Evolutionary conservation across 2,329 filamentous ascomycete genomes (phyloP).

Genomic region (Aspergillus melleus): DNA sequence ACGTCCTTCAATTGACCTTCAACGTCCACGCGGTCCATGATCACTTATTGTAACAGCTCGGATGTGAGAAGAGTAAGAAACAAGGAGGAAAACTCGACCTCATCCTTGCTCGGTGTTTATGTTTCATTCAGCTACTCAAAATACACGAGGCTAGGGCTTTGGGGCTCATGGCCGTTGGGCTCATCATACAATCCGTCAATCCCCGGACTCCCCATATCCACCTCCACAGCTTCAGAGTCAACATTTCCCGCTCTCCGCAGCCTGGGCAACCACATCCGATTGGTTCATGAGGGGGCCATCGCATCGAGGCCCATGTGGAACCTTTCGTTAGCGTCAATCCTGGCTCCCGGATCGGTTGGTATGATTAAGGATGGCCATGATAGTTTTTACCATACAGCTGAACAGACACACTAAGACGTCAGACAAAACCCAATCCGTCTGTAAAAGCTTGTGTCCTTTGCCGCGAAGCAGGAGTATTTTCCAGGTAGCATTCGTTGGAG

Average conservation of each 20-base stretch:
- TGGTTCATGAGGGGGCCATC: background rate
- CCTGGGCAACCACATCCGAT: background rate
- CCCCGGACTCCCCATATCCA: background rate
- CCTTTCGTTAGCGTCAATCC: background rate
- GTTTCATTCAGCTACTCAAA: background rate
- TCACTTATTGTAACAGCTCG: background rate
- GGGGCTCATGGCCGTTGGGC: background rate
- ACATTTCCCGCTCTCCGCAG: background rate
- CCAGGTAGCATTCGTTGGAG: no score
- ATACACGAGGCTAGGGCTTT: background rate
- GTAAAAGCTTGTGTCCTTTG: no score
- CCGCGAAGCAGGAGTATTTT: no score
- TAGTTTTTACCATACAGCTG: no score
- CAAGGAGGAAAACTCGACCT: background rate
- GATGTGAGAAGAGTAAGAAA: background rate
- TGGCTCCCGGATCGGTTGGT: background rate
- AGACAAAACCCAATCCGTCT: no score
- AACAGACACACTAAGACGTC: no score
- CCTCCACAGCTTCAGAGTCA: background rate
- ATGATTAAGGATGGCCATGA: no score
- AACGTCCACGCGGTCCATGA: background rate
- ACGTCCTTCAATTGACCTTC: slow-evolving; percentile 12
- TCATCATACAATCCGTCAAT: background rate
- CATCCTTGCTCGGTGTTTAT: background rate
- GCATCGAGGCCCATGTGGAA: background rate